A percentile compares a stretch with the other conserved stretches of the same genome.
Conservation (phyloP, 2,329 filamentous ascomycete genomes). For the Penicillium frequentans region DNA sequence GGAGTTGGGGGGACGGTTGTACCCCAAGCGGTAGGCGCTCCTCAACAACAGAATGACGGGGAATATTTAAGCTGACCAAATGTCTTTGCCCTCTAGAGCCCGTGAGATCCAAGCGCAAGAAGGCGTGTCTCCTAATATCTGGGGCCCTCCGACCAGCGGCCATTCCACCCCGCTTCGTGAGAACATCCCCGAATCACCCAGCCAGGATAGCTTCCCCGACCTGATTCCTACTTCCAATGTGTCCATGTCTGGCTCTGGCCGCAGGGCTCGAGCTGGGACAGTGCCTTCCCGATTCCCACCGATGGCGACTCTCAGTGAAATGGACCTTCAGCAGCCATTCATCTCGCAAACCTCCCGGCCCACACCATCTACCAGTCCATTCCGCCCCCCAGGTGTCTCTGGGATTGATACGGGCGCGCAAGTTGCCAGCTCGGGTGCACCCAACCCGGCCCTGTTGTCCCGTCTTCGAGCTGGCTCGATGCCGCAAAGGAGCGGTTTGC, state of each 20-base stretch:
- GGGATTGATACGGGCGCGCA: slow-evolving; percentile 42
- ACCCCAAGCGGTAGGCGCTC: slow-evolving; percentile 79
- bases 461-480: slow-evolving; percentile 89
- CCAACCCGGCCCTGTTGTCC: slow-evolving; percentile 74
- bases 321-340: slow-evolving; percentile 57
- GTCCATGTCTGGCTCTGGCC: slow-evolving; percentile 63
- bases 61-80: background rate
- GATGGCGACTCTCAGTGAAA: slow-evolving; percentile 62
- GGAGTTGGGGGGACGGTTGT: slow-evolving; percentile 78
- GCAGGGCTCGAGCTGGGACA: slow-evolving; percentile 87
- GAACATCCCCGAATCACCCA: slow-evolving; percentile 95
- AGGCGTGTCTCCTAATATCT: slow-evolving; percentile 75
- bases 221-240: slow-evolving; percentile 72
- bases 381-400: slow-evolving; percentile 61
- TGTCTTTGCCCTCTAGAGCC: slow-evolving; percentile 58
- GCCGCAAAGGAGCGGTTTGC: slow-evolving; percentile 78
- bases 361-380: slow-evolving; percentile 84
- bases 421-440: slow-evolving; percentile 43
- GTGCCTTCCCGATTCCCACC: slow-evolving; percentile 93
- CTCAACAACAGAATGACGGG: background rate
- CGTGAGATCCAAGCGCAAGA: slow-evolving; percentile 97
- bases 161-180: slow-evolving; percentile 95
- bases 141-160: slow-evolving; percentile 94
- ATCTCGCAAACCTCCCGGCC: slow-evolving; percentile 78
- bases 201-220: slow-evolving; percentile 87